Evolutionary conservation across 441 rosid genomes (phyloP).

Genomic region (Viola pubescens): DNA sequence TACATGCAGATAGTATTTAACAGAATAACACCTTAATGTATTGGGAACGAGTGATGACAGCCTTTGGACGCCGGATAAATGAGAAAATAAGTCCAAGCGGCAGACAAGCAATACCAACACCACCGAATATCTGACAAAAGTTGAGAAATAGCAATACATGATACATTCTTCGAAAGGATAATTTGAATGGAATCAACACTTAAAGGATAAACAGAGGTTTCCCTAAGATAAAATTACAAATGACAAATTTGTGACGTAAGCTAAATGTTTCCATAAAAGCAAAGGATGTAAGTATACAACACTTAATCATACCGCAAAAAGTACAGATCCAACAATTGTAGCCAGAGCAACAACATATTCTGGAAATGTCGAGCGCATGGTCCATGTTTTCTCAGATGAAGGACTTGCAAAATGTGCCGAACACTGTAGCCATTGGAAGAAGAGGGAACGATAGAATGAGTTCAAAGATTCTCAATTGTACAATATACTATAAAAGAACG

Average conservation of each 20-base stretch:
- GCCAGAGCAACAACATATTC: constrained; percentile 99
- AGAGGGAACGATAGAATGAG: constrained; percentile 8
- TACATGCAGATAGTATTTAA: background rate
- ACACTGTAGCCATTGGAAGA: constrained; percentile 45
- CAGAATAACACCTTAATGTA: constrained; percentile 67
- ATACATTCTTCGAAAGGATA: constrained; percentile 1
- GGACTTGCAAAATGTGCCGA: constrained; percentile 65
- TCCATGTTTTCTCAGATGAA: constrained; percentile 94
- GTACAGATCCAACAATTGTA: constrained; percentile 95
- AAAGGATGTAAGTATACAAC: constrained; percentile 9
- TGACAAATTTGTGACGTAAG: background rate
- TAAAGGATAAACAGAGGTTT: background rate
- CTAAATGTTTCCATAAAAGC: constrained; percentile 2
- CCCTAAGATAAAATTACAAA: no score
- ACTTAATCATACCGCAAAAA: constrained; percentile 61
- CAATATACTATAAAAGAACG: background rate
- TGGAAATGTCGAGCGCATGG: constrained; percentile 88
- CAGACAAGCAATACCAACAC: constrained; percentile 91
- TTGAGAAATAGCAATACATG: constrained; percentile 10
- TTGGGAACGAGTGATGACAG: constrained; percentile 94
- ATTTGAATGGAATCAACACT: background rate
- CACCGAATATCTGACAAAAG: constrained; percentile 79
- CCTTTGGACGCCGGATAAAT: constrained; percentile 88
- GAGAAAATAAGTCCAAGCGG: constrained; percentile 93
- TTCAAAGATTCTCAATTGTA: constrained; percentile 4